phyloP scores from a whole-genome alignment of 164 flowering plant species.

The Santalum album region DNA sequence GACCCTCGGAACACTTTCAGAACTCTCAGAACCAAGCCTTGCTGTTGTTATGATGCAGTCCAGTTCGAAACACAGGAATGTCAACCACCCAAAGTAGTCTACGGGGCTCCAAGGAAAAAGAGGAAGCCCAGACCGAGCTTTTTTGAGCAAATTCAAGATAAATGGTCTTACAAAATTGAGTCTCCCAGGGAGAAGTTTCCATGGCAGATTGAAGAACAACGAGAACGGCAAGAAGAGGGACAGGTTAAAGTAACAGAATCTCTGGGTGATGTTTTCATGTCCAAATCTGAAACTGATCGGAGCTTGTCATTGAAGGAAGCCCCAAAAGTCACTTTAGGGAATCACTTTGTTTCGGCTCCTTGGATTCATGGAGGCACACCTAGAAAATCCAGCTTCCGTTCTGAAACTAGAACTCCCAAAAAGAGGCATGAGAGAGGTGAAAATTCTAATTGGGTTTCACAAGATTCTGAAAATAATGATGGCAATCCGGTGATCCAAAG shows the following conservation, averaged over 20 bases:
- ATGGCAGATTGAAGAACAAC: constrained; percentile 46
- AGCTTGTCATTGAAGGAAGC: constrained; percentile 10
- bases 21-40: constrained; percentile 12
- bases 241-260: constrained; percentile 1
- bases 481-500: neutral
- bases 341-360: constrained; percentile 33
- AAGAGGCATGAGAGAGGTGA: neutral
- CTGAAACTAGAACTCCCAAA: constrained; percentile 11
- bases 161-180: constrained; percentile 52
- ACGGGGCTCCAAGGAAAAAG: constrained; percentile 31
- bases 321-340: constrained; percentile 12
- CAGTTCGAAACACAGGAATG: constrained; percentile 18
- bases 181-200: constrained; percentile 48
- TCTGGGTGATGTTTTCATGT: neutral
- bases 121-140: constrained; percentile 75
- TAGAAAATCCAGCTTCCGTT: constrained; percentile 12
- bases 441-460: neutral
- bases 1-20: constrained; percentile 11
- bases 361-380: constrained; percentile 40
- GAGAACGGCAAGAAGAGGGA: constrained; percentile 9
- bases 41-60: constrained; percentile 15
- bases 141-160: constrained; percentile 45
- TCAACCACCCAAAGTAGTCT: constrained; percentile 7
- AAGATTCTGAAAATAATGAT: neutral
- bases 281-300: constrained; percentile 6